Base-by-base conservation (phyloP, 352 stramenopile genomes). In the Phytophthora citrophthora region DNA sequence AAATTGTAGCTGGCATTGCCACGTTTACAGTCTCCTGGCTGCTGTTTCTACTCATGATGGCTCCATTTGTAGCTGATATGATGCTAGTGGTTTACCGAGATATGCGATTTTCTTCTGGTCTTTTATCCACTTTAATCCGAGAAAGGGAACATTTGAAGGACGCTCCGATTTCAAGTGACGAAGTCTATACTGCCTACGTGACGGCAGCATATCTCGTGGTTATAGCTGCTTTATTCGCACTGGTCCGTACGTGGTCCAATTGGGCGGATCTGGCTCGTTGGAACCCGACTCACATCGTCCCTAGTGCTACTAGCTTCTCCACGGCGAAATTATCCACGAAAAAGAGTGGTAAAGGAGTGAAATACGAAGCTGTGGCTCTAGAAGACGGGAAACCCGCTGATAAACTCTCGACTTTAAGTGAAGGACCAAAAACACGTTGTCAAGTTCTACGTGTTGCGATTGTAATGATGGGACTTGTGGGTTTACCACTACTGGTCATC, bases 11-110 rank as follows among this genome's bases (percentile, higher is more conserved):
- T 5, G 26, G 26, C 9, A 36, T 57, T 24, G 50, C 50, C 29
- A 57, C 50, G 2, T 57, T 57, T 20, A 6, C 18, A 13, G 15
- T 47, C 34, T 57, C 50, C 31, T 57, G 50, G 50, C 23, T 57
- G 4, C 15, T 57, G 2, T 57, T 48, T 5, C 9, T 57, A 11
- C 12, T 7, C 4, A 39, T 47, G 2, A n/a, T 47, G 13, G 23
- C 50, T 18, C 50, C 50, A 23, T 57, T 57, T 16, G 36, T 47
- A 6, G 50, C 50, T 4, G 50, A 57, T n/a, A 57, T 57, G 50
- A 57, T 57, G 50, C 23, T 57, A 3, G 34, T 57, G 20, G 23
- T 47, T 4, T 34, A 47, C n/a, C 50, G 50, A 3, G 23, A 47
- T 9, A 57, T 57, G 50, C 13, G 50, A 12, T 57, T 57, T 29